Base-by-base conservation (phyloP, 306 rosid species). In the Cucurbita moschata region DNA sequence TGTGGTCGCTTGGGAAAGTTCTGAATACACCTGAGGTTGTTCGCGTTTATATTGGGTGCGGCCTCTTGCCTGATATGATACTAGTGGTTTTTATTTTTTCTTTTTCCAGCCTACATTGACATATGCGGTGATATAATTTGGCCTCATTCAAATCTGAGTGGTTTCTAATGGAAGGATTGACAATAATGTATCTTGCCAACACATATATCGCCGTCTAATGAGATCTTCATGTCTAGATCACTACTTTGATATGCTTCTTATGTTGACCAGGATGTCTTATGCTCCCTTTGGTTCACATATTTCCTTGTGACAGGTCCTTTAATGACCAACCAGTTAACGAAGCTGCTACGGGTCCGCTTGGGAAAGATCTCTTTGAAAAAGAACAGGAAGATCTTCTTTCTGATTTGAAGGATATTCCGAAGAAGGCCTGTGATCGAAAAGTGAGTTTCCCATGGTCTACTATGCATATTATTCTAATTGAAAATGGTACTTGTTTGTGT, bases 1-100 rank as follows among this genome's bases (percentile, higher is more conserved):
- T 94, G 99, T 94, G 99, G 97, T 94, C 99, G n/a, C 96, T 94
- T 21, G 99, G 99, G 62, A 94, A 94, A 73, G 99, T 91, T 52
- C 49, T 94, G 42, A 91, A 94, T 81, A 87, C 89, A 80, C 99
- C 99, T 14, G 99, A 94, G 83, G 97, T 91, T 78, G 76, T 74
- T 81, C 95, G 97, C 2, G 99, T 94, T 55, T 94, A 94, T 84
- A 89, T 91, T 21, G 99, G 98, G 98, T 94, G 87, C 4, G 78
- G 77, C 77, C 61, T 60, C 82, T 75, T 66, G 55, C 78, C 71
- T 43, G 10, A 26, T 54, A 46, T 58, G 43, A 39, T 35, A 55
- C 49, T 30, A 2, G 14, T 26, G 50, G 5, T 40, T 56, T 56
- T 15, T 30, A 2, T 9, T 26, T 14, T 57, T 50, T 56, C 1